Conservation (phyloP, 345 rosid species). For the Eucalyptus sp. region DNA sequence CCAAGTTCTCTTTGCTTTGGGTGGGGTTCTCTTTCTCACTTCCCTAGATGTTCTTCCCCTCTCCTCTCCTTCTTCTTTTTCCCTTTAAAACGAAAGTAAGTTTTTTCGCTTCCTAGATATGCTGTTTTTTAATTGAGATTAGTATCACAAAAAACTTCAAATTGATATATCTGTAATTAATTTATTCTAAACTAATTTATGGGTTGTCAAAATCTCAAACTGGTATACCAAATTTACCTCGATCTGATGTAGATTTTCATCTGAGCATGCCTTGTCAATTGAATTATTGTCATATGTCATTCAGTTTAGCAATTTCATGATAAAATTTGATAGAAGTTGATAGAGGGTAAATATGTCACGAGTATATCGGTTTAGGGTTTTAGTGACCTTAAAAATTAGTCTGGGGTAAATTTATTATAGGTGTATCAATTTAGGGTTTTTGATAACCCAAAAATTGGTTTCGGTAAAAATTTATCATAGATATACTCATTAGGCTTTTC, state of each 20-base stretch:
- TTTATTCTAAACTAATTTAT: no score
- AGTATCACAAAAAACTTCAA: neutral
- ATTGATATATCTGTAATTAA: accelerated
- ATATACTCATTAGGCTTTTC: neutral
- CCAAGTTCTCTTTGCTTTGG: conserved; percentile 35
- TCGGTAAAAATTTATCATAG: neutral
- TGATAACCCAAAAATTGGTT: no score
- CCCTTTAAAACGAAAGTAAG: neutral
- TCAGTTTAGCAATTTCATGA: neutral
- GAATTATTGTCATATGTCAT: no score
- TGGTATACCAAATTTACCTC: no score
- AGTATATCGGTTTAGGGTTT: neutral
- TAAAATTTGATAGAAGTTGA: no score
- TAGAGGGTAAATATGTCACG: neutral
- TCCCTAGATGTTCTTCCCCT: conserved; percentile 60
- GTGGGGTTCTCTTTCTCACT: conserved; percentile 35
- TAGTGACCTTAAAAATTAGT: neutral
- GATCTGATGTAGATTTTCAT: no score
- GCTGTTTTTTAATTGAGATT: neutral
- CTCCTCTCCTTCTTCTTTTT: conserved; percentile 3
- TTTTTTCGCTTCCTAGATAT: neutral
- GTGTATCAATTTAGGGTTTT: neutral
- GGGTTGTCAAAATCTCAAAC: no score
- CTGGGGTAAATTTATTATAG: accelerated
- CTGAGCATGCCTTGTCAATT: accelerated